Evolutionary conservation across 2,329 filamentous ascomycete genomes (phyloP).

Genomic region (Moelleriella libera): DNA sequence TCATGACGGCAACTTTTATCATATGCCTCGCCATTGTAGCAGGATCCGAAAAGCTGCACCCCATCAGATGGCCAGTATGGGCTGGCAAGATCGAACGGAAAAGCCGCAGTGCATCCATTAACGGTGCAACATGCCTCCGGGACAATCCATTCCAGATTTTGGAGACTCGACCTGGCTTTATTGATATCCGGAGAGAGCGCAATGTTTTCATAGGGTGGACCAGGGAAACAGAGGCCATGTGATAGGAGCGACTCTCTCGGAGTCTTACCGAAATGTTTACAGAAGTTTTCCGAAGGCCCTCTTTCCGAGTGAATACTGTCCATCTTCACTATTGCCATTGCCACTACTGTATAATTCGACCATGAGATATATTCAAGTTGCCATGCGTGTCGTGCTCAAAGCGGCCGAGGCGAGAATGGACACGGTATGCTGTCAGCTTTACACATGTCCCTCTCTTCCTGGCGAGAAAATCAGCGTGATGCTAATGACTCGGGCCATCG

Average conservation of each 20-base stretch:
- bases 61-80: slow-evolving; percentile 74
- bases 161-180: slow-evolving; percentile 71
- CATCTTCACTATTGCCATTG: no score
- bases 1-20: slow-evolving; percentile 64
- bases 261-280: no score
- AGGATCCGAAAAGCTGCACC: slow-evolving; percentile 63
- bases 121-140: slow-evolving; percentile 49
- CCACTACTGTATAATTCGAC: no score
- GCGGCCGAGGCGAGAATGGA: no score
- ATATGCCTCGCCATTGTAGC: slow-evolving; percentile 74
- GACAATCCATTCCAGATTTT: slow-evolving; percentile 70
- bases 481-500: no score
- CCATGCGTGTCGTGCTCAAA: no score
- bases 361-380: no score
- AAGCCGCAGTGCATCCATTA: slow-evolving; percentile 44
- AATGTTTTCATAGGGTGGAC: slow-evolving; percentile 70
- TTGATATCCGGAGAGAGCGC: slow-evolving; percentile 73
- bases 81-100: slow-evolving; percentile 73
- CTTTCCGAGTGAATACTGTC: no score
- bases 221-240: slow-evolving; percentile 17
- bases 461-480: no score
- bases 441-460: no score
- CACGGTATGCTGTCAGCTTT: no score
- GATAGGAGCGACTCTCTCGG: background rate
- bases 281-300: no score